Base-by-base conservation (phyloP, 495 filamentous ascomycete species). In the Amorphotheca resinae region DNA sequence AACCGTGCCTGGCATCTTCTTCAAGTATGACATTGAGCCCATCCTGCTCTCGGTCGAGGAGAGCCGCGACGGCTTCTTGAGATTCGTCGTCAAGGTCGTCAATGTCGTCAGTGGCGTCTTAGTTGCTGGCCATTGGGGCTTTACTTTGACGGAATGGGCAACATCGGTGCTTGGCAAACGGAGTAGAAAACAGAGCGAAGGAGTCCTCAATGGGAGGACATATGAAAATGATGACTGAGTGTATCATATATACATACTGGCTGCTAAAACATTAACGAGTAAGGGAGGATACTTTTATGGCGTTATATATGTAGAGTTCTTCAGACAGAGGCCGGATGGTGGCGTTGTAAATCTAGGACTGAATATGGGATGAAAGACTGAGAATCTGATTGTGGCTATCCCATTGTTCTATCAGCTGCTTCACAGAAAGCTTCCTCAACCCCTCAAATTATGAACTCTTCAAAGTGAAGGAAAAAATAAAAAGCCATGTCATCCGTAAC, bases 11-110 rank as follows among this genome's bases (percentile, higher is more conserved):
- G 93, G 93, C 9, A 83, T 99, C 51, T 99, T 95, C 63, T 87
- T 99, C 72, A 96, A 96, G 68, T 99, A 89, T 59, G 89, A 96
- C 62, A 95, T 99, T 57, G 91, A 99, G 74, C 91, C 91, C 3
- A 89, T 99, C 53, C 59, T 86, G 52, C 66, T 99, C 22, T 77
- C 80, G 18, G 77, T 99, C 41, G 79, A 79, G 49, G 91, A 95
- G 65, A 77, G 79, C 54, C 70, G 89, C 51, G 78, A 76, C 31
- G 69, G 81, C 14, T 68, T 95, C 42, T 59, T 93, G 42, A 65
- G 69, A 17, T 72, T 96, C 54, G 28, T 87, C 26, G 71, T 99
- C 51, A 73, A 88, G 56, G 59, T 93, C 23, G 76, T 75, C 15
- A 73, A 79, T 53, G 63, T 79, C 23, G 55, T 79, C 11, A 70